Percentiles rank a stretch among this genome's conserved stretches.
phyloP scores from a whole-genome alignment of 495 filamentous ascomycete species.

The Tuber melanosporum region DNA sequence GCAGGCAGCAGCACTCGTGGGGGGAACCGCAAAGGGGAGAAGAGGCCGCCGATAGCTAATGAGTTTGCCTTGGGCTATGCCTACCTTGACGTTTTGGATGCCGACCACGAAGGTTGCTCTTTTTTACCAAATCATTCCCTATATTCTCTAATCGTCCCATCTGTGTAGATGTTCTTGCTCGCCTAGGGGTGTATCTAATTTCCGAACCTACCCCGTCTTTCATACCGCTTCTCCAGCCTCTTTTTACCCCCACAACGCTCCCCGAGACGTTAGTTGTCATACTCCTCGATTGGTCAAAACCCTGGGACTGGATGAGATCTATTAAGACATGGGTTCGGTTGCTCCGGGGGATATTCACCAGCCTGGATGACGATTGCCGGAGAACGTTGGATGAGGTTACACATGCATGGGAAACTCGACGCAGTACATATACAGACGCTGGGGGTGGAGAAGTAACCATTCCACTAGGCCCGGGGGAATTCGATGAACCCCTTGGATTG shows the following conservation, averaged over 20 bases:
- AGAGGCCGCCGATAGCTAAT: constrained; percentile 76
- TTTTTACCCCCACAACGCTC: constrained; percentile 77
- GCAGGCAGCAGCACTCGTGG: constrained; percentile 45
- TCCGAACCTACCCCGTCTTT: constrained; percentile 75
- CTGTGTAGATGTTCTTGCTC: constrained; percentile 71
- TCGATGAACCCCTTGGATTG: constrained; percentile 83
- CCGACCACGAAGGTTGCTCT: constrained; percentile 76
- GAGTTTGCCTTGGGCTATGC: constrained; percentile 91
- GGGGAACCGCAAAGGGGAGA: constrained; percentile 51
- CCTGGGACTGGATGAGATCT: constrained; percentile 86
- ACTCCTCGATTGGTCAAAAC: constrained; percentile 84
- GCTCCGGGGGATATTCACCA: constrained; percentile 65
- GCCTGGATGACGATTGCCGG: constrained; percentile 68
- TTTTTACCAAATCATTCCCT: not conserved
- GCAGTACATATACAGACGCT: constrained; percentile 40
- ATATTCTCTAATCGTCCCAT: constrained; percentile 9
- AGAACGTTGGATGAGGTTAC: constrained; percentile 80
- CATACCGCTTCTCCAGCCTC: constrained; percentile 72
- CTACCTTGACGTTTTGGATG: constrained; percentile 89
- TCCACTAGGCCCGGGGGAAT: constrained; percentile 82
- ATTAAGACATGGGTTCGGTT: constrained; percentile 81
- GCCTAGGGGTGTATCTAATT: constrained; percentile 84
- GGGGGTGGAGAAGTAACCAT: constrained; percentile 57
- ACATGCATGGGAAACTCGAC: constrained; percentile 41
- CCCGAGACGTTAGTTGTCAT: constrained; percentile 82